Base-by-base conservation (phyloP, 257 asterid genomes). In the Penstemon barbatus region DNA sequence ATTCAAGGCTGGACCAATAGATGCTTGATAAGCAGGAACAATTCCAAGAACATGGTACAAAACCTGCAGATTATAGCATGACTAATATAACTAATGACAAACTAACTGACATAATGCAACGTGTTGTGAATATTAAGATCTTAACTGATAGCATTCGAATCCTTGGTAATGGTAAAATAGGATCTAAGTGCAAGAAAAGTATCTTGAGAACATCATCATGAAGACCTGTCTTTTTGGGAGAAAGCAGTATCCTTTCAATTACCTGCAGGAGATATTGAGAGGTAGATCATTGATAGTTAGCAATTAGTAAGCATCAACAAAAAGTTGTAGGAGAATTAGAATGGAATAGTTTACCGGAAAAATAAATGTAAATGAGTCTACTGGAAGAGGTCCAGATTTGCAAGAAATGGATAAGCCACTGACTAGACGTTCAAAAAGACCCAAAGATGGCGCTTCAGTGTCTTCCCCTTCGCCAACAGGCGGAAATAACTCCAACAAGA, bases 341-440 rank as follows among this genome's bases (percentile, higher is more conserved):
- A 63, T 38, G 70, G 66, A 62, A 44, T 5, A 68, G 18, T 6
- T 79, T 89, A 93, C 99, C 83, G 99, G 97, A 68, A 93, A 93
- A 74, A 93, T 84, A 80, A 88, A 91, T 71, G 90, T 83, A 79
- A 93, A 93, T 8, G 99, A 84, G 75, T 93, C 99, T 48, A 93
- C 97, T 36, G 99, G 97, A 71, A 93, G 95, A 39, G 97, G 91
- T 53, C 96, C 99, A 79, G 94, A 80, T 85, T 84, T 93, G 86
- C 96, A 93, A 42, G 97, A 88, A 73, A 83, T 65, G 75, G 86
- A 83, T 74, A 93, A 79, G 71, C 96, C 99, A 67, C 81, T 78
- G 77, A 85, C 86, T 72, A 90, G 78, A 69, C 91, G 86, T 77
- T 89, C 99, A 83, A 88, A 90, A 60, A 90, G 92, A 77, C 95